These are phyloP conservation scores for Euphorbia tirucalli DNA, from an alignment of 345 rosid genomes.

Conservation along the genomic window DNA sequence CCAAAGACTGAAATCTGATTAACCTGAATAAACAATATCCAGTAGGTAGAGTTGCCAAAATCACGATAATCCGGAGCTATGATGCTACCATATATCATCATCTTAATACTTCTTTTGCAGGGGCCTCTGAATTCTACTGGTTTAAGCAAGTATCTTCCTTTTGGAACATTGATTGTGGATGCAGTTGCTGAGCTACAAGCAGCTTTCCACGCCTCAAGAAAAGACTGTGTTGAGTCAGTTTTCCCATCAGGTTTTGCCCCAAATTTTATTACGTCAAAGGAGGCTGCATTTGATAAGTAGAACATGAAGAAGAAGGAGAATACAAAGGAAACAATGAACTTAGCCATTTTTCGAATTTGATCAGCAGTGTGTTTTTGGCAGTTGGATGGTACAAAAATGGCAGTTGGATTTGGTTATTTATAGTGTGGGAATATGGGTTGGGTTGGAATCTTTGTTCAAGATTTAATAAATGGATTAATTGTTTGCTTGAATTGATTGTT, in stretches of 20 bases:
- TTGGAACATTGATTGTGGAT: slow-evolving; percentile 41
- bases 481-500: not conserved
- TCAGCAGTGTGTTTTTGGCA: not conserved
- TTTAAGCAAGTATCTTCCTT: slow-evolving; percentile 32
- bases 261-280: slow-evolving; percentile 41
- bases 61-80: slow-evolving; percentile 32
- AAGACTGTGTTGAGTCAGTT: slow-evolving; percentile 49
- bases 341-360: not conserved
- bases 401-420: slow-evolving; percentile 4
- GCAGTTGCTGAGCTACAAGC: slow-evolving; percentile 46
- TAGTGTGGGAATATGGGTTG: not conserved
- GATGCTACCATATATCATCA: slow-evolving; percentile 26
- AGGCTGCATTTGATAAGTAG: slow-evolving; percentile 11
- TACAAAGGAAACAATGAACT: not conserved
- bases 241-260: slow-evolving; percentile 67
- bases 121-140: slow-evolving; percentile 27
- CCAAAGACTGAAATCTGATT: slow-evolving; percentile 21
- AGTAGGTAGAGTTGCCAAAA: slow-evolving; percentile 22
- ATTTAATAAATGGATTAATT: not conserved
- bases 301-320: slow-evolving; percentile 1
- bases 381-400: slow-evolving; percentile 1
- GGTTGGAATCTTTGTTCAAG: not conserved
- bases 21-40: slow-evolving; percentile 36
- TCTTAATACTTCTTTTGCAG: slow-evolving; percentile 20
- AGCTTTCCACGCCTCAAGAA: slow-evolving; percentile 50